A percentile compares a stretch with the other conserved stretches of the same genome.
Conservation (phyloP, 1,139 yeast genomes). For the Blastobotrys elegans region DNA sequence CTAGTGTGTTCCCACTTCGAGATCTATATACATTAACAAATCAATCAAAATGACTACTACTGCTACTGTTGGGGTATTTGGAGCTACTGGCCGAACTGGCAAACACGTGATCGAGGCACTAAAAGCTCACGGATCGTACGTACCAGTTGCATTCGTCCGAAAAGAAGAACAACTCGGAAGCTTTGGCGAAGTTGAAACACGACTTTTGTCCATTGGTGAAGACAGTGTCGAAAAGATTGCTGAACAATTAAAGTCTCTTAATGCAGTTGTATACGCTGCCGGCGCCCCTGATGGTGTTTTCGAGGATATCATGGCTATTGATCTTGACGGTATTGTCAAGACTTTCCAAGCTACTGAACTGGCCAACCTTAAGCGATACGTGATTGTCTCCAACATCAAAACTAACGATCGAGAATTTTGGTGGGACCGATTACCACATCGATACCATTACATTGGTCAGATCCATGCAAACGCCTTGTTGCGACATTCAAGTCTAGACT, state of each 20-base stretch:
- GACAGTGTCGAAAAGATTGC: not conserved
- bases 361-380: not conserved
- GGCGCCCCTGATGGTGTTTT: not conserved
- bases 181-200: constrained; percentile 19
- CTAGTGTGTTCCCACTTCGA: too few relatives aligned
- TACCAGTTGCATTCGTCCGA: not conserved
- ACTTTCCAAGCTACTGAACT: not conserved
- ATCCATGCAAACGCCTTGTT: constrained; percentile 52
- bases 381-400: constrained; percentile 21
- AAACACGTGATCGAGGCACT: not conserved
- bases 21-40: too few relatives aligned
- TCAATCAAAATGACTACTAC: too few relatives aligned
- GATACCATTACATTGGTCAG: constrained; percentile 48
- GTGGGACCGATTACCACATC: constrained; percentile 33
- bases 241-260: too few relatives aligned
- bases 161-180: not conserved
- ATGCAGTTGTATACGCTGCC: not conserved
- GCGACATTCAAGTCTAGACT: constrained; percentile 40
- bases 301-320: not conserved
- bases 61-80: not conserved
- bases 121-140: not conserved
- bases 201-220: not conserved
- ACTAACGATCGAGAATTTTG: constrained; percentile 45
- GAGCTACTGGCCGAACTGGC: not conserved
- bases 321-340: not conserved